Conservation (phyloP, 371 early-diverging fungal genomes). For the Rhizopus sp. region DNA sequence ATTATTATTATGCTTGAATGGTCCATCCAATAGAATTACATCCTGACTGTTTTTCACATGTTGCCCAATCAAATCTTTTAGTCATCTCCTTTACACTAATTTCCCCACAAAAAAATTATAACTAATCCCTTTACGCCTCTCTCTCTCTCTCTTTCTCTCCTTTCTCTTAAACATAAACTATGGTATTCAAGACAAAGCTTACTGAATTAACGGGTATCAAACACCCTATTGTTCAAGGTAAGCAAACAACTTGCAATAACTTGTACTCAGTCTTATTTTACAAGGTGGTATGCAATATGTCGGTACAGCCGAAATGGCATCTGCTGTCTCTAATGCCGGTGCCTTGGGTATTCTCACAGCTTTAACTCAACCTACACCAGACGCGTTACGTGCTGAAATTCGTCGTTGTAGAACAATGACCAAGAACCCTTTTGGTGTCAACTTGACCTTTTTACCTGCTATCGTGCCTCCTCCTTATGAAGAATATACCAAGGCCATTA, state of each 20-base stretch:
- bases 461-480: constrained; percentile 80
- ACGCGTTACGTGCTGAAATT: constrained; percentile 71
- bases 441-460: constrained; percentile 67
- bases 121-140: not conserved
- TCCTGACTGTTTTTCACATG: too few species aligned
- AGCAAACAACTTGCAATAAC: not conserved
- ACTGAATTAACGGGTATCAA: constrained; percentile 69
- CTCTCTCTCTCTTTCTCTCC: constrained; percentile 9
- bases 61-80: not conserved
- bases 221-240: constrained; percentile 67
- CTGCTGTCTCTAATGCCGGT: constrained; percentile 97
- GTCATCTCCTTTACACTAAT: not conserved
- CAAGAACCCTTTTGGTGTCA: constrained; percentile 79
- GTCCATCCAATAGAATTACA: too few species aligned
- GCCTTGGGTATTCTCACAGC: constrained; percentile 93
- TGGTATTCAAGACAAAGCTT: constrained; percentile 64
- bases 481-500: constrained; percentile 73
- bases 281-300: constrained; percentile 49
- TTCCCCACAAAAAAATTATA: not conserved
- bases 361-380: constrained; percentile 85
- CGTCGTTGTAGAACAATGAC: constrained; percentile 76
- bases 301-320: constrained; percentile 76
- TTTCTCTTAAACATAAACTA: constrained; percentile 22
- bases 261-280: not conserved
- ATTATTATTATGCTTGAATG: too few species aligned